phyloP scores from a whole-genome alignment of 306 rosid species.

The Fragaria ananassa region DNA sequence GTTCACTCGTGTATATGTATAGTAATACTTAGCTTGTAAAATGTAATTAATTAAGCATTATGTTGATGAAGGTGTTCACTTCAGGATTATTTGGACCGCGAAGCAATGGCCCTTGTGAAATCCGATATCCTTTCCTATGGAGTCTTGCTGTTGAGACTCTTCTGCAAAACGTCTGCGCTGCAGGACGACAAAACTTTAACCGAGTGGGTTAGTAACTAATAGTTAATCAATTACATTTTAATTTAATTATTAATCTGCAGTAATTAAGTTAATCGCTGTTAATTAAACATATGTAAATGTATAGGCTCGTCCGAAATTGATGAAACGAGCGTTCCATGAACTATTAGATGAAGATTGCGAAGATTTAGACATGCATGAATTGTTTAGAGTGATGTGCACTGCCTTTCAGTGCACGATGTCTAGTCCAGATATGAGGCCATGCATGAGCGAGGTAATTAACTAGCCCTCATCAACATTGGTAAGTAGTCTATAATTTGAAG shows the following conservation, averaged over 20 bases:
- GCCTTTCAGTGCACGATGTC: constrained; percentile 14
- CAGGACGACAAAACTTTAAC: constrained; percentile 16
- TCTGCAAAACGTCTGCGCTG: constrained; percentile 21
- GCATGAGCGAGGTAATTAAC: constrained; percentile 22
- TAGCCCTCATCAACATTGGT: not conserved
- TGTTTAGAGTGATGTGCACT: constrained; percentile 23
- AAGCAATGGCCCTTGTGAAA: constrained; percentile 16
- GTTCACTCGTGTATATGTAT: not conserved
- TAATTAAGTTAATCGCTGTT: not conserved
- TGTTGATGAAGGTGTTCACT: constrained; percentile 10
- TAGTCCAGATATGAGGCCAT: constrained; percentile 18
- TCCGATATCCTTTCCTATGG: constrained; percentile 21
- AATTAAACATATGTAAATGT: not conserved
- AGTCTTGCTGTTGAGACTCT: constrained; percentile 31
- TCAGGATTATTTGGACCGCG: constrained; percentile 15
- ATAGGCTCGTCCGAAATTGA: constrained; percentile 32
- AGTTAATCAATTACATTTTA: not conserved
- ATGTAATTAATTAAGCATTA: not conserved
- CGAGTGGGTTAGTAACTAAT: constrained; percentile 20
- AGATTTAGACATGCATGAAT: constrained; percentile 23
- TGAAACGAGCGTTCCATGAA: constrained; percentile 20
- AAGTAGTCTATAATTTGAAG: not conserved
- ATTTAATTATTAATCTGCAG: not conserved
- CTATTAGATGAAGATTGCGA: constrained; percentile 18
- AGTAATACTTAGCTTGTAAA: not conserved